Evolutionary conservation across 116 monocot species (phyloP).

Genomic region (Dioscorea cayenensis): DNA sequence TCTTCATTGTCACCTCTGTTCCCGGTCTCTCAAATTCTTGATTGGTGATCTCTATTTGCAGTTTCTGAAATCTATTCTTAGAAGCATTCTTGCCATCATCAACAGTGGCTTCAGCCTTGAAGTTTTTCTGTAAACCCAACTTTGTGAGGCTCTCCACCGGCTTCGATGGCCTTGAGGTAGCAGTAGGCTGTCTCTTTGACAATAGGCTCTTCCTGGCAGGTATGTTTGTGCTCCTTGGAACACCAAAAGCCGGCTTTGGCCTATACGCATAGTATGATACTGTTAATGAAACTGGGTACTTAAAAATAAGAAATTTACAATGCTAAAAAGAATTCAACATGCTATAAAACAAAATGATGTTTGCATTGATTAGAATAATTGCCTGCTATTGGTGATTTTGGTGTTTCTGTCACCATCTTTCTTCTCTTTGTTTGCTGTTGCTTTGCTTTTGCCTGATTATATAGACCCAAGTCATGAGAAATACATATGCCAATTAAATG

Average conservation of each 20-base stretch:
- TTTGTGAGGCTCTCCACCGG: conserved; percentile 10
- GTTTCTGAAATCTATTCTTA: conserved; percentile 1
- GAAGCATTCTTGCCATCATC: conserved; percentile 3
- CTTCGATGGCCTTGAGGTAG: conserved; percentile 23
- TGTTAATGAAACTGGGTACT: too few relatives aligned
- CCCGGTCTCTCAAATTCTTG: neutral
- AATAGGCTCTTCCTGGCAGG: conserved; percentile 18
- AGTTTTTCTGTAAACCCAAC: neutral
- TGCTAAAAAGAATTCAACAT: too few relatives aligned
- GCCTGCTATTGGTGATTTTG: conserved; percentile 11
- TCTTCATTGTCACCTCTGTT: neutral
- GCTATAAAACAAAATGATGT: too few relatives aligned
- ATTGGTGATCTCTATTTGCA: neutral
- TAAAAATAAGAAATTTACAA: too few relatives aligned
- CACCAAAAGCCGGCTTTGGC: conserved; percentile 52
- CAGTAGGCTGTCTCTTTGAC: conserved; percentile 4
- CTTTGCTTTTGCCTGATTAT: conserved; percentile 21
- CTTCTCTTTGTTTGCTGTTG: neutral
- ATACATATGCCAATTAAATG: too few relatives aligned
- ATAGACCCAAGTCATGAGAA: neutral
- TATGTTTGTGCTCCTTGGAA: conserved; percentile 36
- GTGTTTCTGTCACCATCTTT: conserved; percentile 2
- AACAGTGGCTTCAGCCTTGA: neutral
- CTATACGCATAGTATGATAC: conserved; percentile 3
- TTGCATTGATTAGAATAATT: neutral